Evolutionary conservation across 1,284 basidiomycete species (phyloP), one percentile per base, ranked within the genome.

Genomic region (Naganishia sp.): DNA sequence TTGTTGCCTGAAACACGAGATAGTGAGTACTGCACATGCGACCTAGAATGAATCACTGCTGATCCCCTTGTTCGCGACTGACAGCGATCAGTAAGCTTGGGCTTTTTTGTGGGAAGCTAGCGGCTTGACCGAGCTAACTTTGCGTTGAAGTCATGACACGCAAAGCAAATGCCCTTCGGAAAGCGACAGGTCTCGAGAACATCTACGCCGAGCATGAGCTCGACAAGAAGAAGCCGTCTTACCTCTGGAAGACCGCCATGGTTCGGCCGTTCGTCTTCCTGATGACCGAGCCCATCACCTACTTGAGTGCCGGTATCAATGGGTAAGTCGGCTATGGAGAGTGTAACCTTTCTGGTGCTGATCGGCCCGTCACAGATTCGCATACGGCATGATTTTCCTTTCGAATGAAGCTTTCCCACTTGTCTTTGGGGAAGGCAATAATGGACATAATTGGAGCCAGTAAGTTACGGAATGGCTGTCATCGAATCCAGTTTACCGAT

Each of bases 211-310:
- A 76, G 47, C 78, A 77, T 31, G 77, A 80, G 51, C 35, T 70
- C 23, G 72, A 78, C 53, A 63, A 73, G 28, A 72, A 73, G 2
- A 71, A 73, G 28, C 65, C 80, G 31, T 69, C 70, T 45, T 67
- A 68, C 31, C 70, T 73, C 9, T 73, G 67, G 60, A 76, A 77
- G 68, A 72, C 72, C 31, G 75, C 77, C n/a, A 63, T 81, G 52
- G 64, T 75, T n/a, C 70, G 80, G 21, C 81, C 81, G 0, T 77
- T 82, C 70, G 68, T 74, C 21, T 71, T 82, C 32, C 77, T 82
- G 67, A 73, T 79, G 67, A 73, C 71, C 39, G 81, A 82, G 71
- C 74, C 76, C 1, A 79, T 82, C 68, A 76, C 75, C 0, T 72
- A 72, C 58, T 57, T 76, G 18, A 70, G 71, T 56, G 71, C 73